Evolutionary conservation across 352 stramenopile species (phyloP), one percentile per base, ranked within the genome.

Genomic region (Thalassiosira allenii): DNA sequence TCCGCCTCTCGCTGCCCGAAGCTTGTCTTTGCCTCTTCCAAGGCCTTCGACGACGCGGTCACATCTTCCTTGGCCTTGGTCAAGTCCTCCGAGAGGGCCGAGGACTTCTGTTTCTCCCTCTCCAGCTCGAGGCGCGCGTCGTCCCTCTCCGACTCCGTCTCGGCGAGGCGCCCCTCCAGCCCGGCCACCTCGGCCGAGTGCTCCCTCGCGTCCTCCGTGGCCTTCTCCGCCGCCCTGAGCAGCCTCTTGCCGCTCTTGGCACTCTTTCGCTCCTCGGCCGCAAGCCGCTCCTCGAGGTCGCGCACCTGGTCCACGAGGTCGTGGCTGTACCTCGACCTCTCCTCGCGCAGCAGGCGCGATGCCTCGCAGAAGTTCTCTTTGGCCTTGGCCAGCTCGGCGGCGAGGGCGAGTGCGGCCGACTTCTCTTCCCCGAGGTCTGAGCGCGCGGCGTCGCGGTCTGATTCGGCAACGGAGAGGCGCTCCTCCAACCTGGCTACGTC

Each of bases 401-500:
- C 47, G 8, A 25, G 47, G 14, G 47, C 47, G 6, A 56, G 20
- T 27, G 14, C 20, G 22, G 8, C 20, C 20, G 47, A 56, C 5
- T n/a, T 6, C 20, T 56, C 47, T 9, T 56, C 22, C 47, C 20
- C 47, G 4, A 56, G 22, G 6, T 56, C 47, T n/a, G 22, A 56
- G 14, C 52, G 52, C 23, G 22, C 29, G 11, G 11, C 52, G 41
- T 62, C 62, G 59, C 71, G 29, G 37, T 74, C 59, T 40, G 61
- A 58, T 74, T 80, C 53, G 11, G 43, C 29, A 30, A 8, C 33
- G 22, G 70, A 0, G 9, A 59, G 63, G n/a, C 30, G 41, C 41
- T 81, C 22, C 44, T 69, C 51, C 41, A 69, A 71, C 8, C 52
- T 29, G 20, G 27, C 65, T 47, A 75, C 32, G 33, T 57, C 51